Conservation (phyloP, 495 filamentous ascomycete genomes). For the Podospora pseudopauciseta region DNA sequence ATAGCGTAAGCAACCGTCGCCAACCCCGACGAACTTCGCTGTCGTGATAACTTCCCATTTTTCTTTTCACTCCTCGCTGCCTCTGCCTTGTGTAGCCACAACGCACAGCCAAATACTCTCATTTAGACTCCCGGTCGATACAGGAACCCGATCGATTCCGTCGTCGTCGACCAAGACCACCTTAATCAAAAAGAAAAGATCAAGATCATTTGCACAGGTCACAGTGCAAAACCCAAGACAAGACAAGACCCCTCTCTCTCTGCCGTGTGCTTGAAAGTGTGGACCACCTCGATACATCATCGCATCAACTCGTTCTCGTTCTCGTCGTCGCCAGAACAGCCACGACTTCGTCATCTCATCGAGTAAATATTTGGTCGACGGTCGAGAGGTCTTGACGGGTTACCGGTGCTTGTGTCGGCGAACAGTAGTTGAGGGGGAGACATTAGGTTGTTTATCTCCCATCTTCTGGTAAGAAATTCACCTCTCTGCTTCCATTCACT, state of each 20-base stretch:
- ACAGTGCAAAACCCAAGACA: slow-evolving; percentile 23
- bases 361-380: slow-evolving; percentile 22
- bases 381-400: slow-evolving; percentile 37
- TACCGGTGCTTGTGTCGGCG: slow-evolving; percentile 26
- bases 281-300: slow-evolving; percentile 10
- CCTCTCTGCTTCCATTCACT: slow-evolving; percentile 3
- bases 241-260: slow-evolving; percentile 17
- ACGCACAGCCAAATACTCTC: slow-evolving; percentile 5
- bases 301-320: slow-evolving; percentile 9
- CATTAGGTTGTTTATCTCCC: slow-evolving; percentile 99
- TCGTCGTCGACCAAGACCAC: slow-evolving; percentile 36
- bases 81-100: slow-evolving; percentile 4
- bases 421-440: slow-evolving; percentile 70
- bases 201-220: slow-evolving; percentile 38
- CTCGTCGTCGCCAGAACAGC: slow-evolving; percentile 12
- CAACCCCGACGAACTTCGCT: background rate
- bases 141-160: slow-evolving; percentile 30
- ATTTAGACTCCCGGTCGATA: slow-evolving; percentile 5
- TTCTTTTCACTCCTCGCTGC: background rate
- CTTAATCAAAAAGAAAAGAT: slow-evolving; percentile 33
- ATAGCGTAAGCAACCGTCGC: background rate
- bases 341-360: slow-evolving; percentile 10
- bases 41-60: slow-evolving; percentile 2
- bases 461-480: slow-evolving; percentile 60
- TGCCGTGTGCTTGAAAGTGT: slow-evolving; percentile 31